Conservation (phyloP, 352 stramenopile species). For the Pythium periplocum region DNA sequence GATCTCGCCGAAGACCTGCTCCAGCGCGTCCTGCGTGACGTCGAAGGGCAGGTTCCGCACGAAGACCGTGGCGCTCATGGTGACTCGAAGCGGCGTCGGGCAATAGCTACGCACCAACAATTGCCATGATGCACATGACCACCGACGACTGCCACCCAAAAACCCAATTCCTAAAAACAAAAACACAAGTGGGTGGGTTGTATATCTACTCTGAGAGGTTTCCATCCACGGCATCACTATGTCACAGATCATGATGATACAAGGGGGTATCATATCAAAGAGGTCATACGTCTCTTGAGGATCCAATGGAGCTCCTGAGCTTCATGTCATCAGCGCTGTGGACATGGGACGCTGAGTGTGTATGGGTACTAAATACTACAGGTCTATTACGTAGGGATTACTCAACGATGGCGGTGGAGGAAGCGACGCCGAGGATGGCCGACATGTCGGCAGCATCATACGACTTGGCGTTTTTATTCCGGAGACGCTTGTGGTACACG, state of each 20-base stretch:
- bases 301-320: neutral
- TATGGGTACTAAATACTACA: no score
- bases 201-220: conserved; percentile 4
- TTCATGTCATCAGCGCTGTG: no score
- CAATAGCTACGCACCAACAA: conserved; percentile 19
- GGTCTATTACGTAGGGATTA: no score
- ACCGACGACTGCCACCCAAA: conserved; percentile 10
- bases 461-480: conserved; percentile 84
- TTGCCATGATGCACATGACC: conserved; percentile 2
- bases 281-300: conserved; percentile 8
- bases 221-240: no score
- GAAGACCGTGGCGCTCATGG: conserved; percentile 60
- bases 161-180: conserved; percentile 5
- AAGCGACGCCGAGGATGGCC: conserved; percentile 77
- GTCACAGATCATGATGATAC: no score
- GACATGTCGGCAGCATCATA: conserved; percentile 83
- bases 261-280: no score
- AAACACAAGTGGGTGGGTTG: no score
- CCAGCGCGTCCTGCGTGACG: conserved; percentile 79
- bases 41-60: conserved; percentile 85
- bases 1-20: conserved; percentile 78
- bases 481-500: conserved; percentile 74
- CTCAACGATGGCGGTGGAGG: conserved; percentile 17
- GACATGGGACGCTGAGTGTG: no score
- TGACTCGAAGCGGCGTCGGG: no score